Percentiles rank a stretch among this genome's conserved stretches.
Conservation (phyloP, 2,329 filamentous ascomycete genomes). For the Aschersonia sp. region DNA sequence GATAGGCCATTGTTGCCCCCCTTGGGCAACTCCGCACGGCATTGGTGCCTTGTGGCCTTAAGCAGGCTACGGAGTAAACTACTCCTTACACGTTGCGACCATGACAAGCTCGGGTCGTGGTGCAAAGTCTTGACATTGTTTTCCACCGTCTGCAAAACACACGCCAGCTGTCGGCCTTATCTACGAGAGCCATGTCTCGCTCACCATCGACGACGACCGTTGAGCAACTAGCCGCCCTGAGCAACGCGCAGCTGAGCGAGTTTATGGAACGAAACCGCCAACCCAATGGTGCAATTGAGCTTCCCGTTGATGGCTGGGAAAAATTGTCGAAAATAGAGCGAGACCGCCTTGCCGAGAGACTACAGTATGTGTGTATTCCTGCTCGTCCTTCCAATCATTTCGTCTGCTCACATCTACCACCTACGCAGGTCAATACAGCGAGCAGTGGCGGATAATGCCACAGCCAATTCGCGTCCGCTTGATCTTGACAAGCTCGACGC, state of each 20-base stretch:
- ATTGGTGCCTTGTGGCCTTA: no score
- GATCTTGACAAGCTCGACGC: conserved; percentile 9
- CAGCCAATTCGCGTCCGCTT: conserved; percentile 4
- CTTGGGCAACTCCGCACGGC: no score
- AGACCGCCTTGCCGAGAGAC: conserved; percentile 5
- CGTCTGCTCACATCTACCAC: not conserved
- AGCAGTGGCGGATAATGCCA: not conserved
- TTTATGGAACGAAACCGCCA: conserved; percentile 7
- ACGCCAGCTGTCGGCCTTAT: no score
- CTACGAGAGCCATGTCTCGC: no score
- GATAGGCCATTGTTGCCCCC: no score
- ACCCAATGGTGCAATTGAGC: conserved; percentile 5
- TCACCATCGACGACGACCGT: not conserved
- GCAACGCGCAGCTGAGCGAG: conserved; percentile 7
- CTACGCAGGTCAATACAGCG: conserved; percentile 1
- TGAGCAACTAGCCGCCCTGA: conserved; percentile 3
- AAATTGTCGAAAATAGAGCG: conserved; percentile 6
- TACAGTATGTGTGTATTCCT: conserved; percentile 4
- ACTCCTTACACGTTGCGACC: no score
- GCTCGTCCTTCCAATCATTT: not conserved
- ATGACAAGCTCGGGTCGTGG: no score
- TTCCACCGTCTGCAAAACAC: no score
- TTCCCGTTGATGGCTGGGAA: conserved; percentile 6
- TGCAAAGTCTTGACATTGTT: no score
- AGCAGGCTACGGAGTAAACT: no score